Evolutionary conservation across 352 stramenopile genomes (phyloP).

Genomic region (Pythium graminicola): DNA sequence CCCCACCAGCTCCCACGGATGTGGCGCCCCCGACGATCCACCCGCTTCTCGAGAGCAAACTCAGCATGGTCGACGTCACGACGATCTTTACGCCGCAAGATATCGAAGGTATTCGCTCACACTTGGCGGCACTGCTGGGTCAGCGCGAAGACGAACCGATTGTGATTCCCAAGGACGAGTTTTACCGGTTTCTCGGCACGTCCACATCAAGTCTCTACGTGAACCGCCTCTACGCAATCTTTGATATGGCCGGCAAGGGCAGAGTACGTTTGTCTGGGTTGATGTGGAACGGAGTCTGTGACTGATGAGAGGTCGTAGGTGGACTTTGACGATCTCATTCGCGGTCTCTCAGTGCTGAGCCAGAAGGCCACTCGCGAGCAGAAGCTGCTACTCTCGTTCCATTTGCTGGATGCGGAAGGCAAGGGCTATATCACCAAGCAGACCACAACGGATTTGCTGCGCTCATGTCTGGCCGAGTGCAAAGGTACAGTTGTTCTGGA

Average conservation of each 20-base stretch:
- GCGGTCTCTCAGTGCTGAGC: constrained; percentile 72
- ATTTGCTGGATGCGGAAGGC: constrained; percentile 68
- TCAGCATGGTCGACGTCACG: constrained; percentile 64
- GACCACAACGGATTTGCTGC: constrained; percentile 74
- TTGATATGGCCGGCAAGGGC: constrained; percentile 73
- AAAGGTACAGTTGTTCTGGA: constrained; percentile 38
- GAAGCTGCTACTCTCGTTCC: constrained; percentile 84
- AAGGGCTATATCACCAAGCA: constrained; percentile 80
- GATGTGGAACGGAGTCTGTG: background rate
- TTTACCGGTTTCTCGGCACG: constrained; percentile 75
- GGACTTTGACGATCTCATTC: constrained; percentile 78
- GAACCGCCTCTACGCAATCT: constrained; percentile 83
- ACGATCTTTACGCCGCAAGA: constrained; percentile 70
- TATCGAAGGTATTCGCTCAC: constrained; percentile 72
- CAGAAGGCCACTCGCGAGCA: constrained; percentile 82
- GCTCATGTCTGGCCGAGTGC: constrained; percentile 79
- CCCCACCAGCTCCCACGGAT: background rate
- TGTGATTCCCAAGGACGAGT: constrained; percentile 79
- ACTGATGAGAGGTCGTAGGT: constrained; percentile 31
- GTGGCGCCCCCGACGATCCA: constrained; percentile 17
- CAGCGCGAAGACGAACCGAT: constrained; percentile 66
- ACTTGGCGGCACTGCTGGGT: constrained; percentile 56
- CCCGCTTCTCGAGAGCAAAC: constrained; percentile 58
- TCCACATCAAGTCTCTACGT: constrained; percentile 72
- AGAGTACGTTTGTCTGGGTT: constrained; percentile 25